Evolutionary conservation across 768 basidiomycete genomes (phyloP).

Genomic region (Mycena metata): DNA sequence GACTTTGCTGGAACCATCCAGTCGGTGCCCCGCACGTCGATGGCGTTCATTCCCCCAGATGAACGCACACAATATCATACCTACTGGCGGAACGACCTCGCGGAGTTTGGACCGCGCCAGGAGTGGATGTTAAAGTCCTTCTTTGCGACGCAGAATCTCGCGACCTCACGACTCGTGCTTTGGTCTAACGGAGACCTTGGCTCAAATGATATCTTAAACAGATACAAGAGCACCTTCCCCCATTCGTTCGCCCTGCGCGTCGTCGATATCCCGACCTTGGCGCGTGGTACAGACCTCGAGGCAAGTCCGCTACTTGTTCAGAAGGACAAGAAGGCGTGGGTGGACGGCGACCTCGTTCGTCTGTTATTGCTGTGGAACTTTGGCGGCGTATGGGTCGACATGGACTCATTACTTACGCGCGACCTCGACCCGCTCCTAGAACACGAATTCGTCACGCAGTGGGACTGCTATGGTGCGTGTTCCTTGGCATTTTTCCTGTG

Average conservation of each 20-base stretch:
- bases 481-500: not conserved
- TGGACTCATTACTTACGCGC: slow-evolving; percentile 94
- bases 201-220: slow-evolving; percentile 66
- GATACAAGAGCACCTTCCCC: slow-evolving; percentile 76
- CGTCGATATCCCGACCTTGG: slow-evolving; percentile 77
- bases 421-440: slow-evolving; percentile 90
- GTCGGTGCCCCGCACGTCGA: slow-evolving; percentile 35
- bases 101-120: slow-evolving; percentile 84
- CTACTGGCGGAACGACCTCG: slow-evolving; percentile 94
- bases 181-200: slow-evolving; percentile 92
- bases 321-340: slow-evolving; percentile 88
- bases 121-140: slow-evolving; percentile 94
- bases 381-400: slow-evolving; percentile 97
- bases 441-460: slow-evolving; percentile 97
- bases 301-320: slow-evolving; percentile 69
- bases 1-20: slow-evolving; percentile 90
- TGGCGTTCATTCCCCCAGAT: slow-evolving; percentile 48
- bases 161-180: slow-evolving; percentile 75
- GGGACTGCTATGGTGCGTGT: slow-evolving; percentile 94
- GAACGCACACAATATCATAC: slow-evolving; percentile 84
- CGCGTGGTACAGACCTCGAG: slow-evolving; percentile 82
- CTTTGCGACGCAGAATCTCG: slow-evolving; percentile 89
- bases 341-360: slow-evolving; percentile 94
- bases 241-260: slow-evolving; percentile 77
- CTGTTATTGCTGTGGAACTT: slow-evolving; percentile 89